Evolutionary conservation across 176 grass and related monocot species (phyloP).

Genomic region (Thinopyrum elongatum): DNA sequence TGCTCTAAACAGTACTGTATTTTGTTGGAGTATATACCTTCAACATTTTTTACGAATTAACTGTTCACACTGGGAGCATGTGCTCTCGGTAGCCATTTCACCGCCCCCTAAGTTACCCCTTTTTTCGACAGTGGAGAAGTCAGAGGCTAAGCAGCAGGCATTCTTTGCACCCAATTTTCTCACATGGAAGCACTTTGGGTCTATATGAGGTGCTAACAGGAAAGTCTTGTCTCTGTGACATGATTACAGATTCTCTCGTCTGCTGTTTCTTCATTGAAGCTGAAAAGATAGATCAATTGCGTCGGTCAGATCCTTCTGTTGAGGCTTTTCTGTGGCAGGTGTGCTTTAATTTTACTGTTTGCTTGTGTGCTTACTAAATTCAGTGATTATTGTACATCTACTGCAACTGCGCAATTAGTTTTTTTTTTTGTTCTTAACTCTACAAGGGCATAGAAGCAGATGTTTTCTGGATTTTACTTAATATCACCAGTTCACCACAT

Average conservation of each 20-base stretch:
- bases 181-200: slow-evolving; percentile 80
- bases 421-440: not conserved
- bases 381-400: not conserved
- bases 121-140: slow-evolving; percentile 67
- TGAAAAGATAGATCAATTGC: no score
- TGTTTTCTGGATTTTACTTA: not conserved
- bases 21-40: not conserved
- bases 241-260: slow-evolving; percentile 71
- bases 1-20: not conserved
- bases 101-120: not conserved
- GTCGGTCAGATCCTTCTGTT: no score
- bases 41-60: not conserved
- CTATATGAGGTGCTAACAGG: slow-evolving; percentile 85
- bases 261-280: slow-evolving; percentile 91
- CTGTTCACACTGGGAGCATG: not conserved
- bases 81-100: not conserved
- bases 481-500: not conserved
- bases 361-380: not conserved
- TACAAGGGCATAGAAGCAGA: not conserved
- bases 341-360: not conserved
- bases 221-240: slow-evolving; percentile 80
- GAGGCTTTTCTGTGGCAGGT: slow-evolving; percentile 96
- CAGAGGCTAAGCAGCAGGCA: slow-evolving; percentile 62
- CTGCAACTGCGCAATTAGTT: not conserved
- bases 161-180: slow-evolving; percentile 76